Conservation (phyloP, 176 grass and related monocot genomes). For the Aegilops bicornis region DNA sequence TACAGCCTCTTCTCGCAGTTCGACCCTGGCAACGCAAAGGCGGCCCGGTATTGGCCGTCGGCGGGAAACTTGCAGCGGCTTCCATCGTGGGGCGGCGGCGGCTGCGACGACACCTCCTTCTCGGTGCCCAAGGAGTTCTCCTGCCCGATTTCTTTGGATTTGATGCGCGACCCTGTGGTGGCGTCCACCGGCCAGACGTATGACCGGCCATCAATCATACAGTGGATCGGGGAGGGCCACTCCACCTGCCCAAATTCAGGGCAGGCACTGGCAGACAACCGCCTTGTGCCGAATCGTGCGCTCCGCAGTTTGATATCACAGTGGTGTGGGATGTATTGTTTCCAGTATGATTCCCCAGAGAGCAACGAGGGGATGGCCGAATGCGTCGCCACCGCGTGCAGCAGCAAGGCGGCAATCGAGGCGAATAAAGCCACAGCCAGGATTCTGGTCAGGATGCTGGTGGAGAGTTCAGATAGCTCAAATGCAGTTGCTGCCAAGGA, state of each 20-base stretch:
- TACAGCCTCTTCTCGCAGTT: conserved; percentile 81
- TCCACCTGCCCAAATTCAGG: conserved; percentile 90
- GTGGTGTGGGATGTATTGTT: conserved; percentile 68
- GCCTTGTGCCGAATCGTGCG: conserved; percentile 57
- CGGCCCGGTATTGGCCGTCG: conserved; percentile 24
- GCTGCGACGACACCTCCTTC: conserved; percentile 68
- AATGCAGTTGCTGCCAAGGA: conserved; percentile 68
- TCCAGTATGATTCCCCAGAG: conserved; percentile 73
- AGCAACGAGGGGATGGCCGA: conserved; percentile 56
- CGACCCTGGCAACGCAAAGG: conserved; percentile 35
- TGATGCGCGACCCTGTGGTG: conserved; percentile 83
- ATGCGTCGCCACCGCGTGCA: conserved; percentile 52
- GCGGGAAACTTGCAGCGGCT: conserved; percentile 41
- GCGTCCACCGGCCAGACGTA: conserved; percentile 90
- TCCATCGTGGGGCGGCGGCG: conserved; percentile 43
- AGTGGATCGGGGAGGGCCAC: conserved; percentile 95
- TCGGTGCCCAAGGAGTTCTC: conserved; percentile 87
- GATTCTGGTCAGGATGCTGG: conserved; percentile 68
- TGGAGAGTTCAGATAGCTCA: conserved; percentile 36
- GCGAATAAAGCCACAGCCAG: conserved; percentile 64
- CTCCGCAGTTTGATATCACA: conserved; percentile 83
- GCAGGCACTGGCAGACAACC: conserved; percentile 51
- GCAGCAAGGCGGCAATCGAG: conserved; percentile 65
- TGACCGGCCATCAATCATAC: conserved; percentile 84
- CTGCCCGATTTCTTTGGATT: conserved; percentile 89